Conservation (phyloP, 2,329 filamentous ascomycete genomes). For the Sphaerulina musiva region DNA sequence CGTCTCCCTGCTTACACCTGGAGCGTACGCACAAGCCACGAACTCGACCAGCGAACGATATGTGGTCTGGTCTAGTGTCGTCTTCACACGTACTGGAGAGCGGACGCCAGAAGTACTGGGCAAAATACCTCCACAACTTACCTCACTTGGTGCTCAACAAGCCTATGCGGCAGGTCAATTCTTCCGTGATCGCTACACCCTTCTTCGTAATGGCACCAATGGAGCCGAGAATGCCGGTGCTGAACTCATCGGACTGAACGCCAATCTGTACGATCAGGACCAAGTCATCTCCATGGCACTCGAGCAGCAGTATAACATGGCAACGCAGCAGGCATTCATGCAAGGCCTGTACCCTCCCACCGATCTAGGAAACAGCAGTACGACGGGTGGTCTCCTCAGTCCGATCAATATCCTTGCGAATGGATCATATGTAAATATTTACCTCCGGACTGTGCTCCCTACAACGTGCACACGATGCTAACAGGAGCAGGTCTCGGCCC, state of each 20-base stretch:
- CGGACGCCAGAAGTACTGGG: conserved; percentile 43
- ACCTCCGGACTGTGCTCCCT: not conserved
- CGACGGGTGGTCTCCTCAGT: conserved; percentile 30
- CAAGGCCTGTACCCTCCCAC: conserved; percentile 55
- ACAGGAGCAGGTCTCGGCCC: conserved; percentile 36
- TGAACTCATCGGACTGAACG: conserved; percentile 42
- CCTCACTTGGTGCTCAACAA: conserved; percentile 51
- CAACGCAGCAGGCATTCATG: conserved; percentile 55
- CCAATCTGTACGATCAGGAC: conserved; percentile 38
- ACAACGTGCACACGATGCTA: not conserved
- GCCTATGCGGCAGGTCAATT: conserved; percentile 45
- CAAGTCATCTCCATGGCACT: conserved; percentile 46
- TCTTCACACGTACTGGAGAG: conserved; percentile 51
- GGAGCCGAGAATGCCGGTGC: conserved; percentile 26
- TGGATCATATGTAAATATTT: conserved; percentile 30
- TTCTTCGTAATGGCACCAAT: conserved; percentile 17
- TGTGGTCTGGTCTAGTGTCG: conserved; percentile 45
- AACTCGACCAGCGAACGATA: conserved; percentile 17
- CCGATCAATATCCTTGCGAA: conserved; percentile 44
- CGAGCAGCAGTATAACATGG: conserved; percentile 43
- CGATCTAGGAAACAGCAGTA: conserved; percentile 26
- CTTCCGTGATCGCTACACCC: conserved; percentile 50
- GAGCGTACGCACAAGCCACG: conserved; percentile 15
- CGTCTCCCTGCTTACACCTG: conserved; percentile 19
- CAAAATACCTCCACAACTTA: conserved; percentile 38